Evolutionary conservation across 768 basidiomycete species (phyloP), one percentile per base, ranked within the genome.

Genomic region (Hypholoma sublateritium): DNA sequence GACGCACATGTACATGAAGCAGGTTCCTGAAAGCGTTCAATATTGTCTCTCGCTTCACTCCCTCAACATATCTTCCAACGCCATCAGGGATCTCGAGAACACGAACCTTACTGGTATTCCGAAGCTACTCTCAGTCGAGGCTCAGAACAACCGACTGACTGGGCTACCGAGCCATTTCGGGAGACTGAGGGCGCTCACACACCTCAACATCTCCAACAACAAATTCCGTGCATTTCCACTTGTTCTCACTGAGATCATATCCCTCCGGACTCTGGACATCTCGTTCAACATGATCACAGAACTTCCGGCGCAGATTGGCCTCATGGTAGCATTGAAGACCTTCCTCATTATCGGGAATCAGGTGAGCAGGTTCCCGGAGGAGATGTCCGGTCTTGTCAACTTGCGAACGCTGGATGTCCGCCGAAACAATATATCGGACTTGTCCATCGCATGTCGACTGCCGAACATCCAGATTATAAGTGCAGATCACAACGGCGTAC

Each of bases 191-290:
- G 71, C 77, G 44, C 82, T 98, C 53, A 83, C 82, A 46, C 83
- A 84, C 21, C 81, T 98, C 60, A 96, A 97, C 73, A 88, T 98
- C 55, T 96, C 95, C 50, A 98, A 98, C 73, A 99, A 98, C 79
- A 92, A 93, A 69, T 94, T 98, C 69, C 81, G 80, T 24, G 66
- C 65, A 5, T 78, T 98, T 49, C 96, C 95, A 0, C 61, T 75
- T 0, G 89, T 89, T 32, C 81, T 99, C 22, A 86, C 82, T 69
- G 77, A 87, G 59, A 83, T 98, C 66, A 71, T 76, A 4, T 80
- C 74, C 16, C 82, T 99, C 22, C 74, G 81, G 39, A 91, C 95
- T 62, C 84, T 99, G 17, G 95, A 98, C 65, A 78, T 97, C 36
- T 98, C 97, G 0, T 98, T 98, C 80, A 99, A 99, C 75, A 84